Evolutionary conservation across 306 rosid species (phyloP).

Genomic region (Cicer yamashitae): DNA sequence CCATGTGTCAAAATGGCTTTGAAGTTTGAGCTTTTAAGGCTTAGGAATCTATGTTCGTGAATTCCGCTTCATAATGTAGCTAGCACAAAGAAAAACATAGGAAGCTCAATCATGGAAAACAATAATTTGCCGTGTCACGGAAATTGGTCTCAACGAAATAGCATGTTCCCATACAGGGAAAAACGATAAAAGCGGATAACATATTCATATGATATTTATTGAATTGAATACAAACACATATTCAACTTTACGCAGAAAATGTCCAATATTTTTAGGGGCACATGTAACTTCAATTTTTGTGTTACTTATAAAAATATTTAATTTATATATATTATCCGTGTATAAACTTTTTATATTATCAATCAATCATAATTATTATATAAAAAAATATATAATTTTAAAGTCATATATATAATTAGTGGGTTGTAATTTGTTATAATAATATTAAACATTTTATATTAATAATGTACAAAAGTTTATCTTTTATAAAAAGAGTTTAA

Average conservation of each 20-base stretch:
- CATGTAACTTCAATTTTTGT: slow-evolving; percentile 44
- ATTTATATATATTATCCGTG: no score
- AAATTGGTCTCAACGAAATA: slow-evolving; percentile 33
- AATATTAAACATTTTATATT: no score
- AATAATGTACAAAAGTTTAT: no score
- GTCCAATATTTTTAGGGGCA: slow-evolving; percentile 52
- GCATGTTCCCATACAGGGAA: not conserved
- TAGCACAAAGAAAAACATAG: slow-evolving; percentile 34
- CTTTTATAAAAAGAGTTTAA: no score
- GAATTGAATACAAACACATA: not conserved
- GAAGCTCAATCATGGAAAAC: slow-evolving; percentile 31
- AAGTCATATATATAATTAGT: no score
- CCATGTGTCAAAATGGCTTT: slow-evolving; percentile 26
- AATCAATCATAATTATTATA: no score
- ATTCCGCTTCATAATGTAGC: not conserved
- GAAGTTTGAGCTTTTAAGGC: slow-evolving; percentile 2
- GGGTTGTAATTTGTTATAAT: no score
- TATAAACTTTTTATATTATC: no score
- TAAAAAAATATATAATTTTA: no score
- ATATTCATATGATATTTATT: not conserved
- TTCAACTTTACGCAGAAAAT: slow-evolving; percentile 30
- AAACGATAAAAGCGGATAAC: slow-evolving; percentile 21
- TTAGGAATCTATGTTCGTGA: slow-evolving; percentile 8
- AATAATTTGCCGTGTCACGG: slow-evolving; percentile 35
- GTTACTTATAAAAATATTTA: no score